phyloP scores from a whole-genome alignment of 139 green algal species.

The Chlorella sorokiniana region DNA sequence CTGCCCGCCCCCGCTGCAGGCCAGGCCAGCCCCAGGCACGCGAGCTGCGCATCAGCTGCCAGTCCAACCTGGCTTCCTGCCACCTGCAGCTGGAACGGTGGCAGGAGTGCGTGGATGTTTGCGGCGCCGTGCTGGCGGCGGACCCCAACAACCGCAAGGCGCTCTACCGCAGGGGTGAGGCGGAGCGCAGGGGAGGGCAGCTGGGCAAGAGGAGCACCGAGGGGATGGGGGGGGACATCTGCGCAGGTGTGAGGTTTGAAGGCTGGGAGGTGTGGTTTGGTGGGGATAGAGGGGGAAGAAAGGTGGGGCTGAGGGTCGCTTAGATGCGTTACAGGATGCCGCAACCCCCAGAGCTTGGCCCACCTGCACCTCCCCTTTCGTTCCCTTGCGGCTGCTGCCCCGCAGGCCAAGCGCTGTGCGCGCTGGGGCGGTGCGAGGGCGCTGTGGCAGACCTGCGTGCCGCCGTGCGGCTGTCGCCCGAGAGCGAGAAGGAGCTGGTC shows the following conservation, averaged over 20 bases:
- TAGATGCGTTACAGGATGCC: background rate
- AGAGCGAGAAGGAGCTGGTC: slow-evolving; percentile 34
- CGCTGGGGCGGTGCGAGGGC: background rate
- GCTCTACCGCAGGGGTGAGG: slow-evolving; percentile 49
- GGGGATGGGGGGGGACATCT: no score
- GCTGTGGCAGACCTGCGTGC: slow-evolving; percentile 36
- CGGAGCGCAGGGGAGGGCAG: background rate
- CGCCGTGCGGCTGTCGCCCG: slow-evolving; percentile 33
- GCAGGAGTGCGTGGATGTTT: slow-evolving; percentile 13
- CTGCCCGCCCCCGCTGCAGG: background rate
- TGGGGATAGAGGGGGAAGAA: background rate
- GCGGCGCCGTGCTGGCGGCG: slow-evolving; percentile 32
- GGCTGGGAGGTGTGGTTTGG: background rate
- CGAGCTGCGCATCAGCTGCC: slow-evolving; percentile 36
- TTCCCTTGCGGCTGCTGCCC: background rate
- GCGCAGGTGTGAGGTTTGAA: slow-evolving; percentile 33
- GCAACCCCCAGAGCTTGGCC: background rate
- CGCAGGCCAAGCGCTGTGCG: slow-evolving; percentile 35
- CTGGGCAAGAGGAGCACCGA: no score
- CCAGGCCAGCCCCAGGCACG: background rate
- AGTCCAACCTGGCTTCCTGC: slow-evolving; percentile 50
- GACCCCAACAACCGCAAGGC: slow-evolving; percentile 52
- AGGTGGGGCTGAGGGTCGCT: background rate
- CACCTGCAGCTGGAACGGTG: slow-evolving; percentile 42
- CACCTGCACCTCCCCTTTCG: background rate